phyloP scores from a whole-genome alignment of 768 basidiomycete genomes.

The Lactifluus piperatus region DNA sequence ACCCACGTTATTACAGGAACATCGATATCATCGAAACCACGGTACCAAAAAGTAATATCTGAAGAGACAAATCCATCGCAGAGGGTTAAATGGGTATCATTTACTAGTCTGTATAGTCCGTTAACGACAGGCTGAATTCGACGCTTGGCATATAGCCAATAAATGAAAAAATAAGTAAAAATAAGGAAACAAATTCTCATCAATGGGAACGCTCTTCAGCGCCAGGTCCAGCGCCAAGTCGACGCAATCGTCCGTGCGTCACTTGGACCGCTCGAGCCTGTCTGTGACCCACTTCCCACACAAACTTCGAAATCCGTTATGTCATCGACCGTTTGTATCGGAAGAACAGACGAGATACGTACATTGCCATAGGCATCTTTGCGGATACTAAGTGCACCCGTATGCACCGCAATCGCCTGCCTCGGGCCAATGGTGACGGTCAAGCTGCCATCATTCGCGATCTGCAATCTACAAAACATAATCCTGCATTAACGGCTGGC shows the following conservation, averaged over 20 bases:
- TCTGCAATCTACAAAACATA: conserved; percentile 17
- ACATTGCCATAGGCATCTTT: conserved; percentile 45
- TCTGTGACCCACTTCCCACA: conserved; percentile 56
- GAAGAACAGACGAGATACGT: conserved; percentile 18
- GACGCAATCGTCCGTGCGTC: conserved; percentile 31
- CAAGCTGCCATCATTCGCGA: conserved; percentile 18
- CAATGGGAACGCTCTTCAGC: conserved; percentile 24
- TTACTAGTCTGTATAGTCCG: too few relatives aligned
- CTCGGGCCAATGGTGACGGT: conserved; percentile 22
- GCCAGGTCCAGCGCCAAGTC: conserved; percentile 43
- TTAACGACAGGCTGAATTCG: neutral
- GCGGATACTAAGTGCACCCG: conserved; percentile 30
- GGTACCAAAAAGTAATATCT: neutral
- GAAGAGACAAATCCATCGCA: neutral
- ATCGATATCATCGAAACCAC: neutral
- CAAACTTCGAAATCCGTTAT: conserved; percentile 23
- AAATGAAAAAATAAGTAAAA: neutral
- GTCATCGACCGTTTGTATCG: conserved; percentile 23
- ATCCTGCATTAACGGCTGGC: neutral
- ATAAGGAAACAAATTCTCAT: neutral
- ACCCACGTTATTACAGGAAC: neutral
- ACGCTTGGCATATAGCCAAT: neutral
- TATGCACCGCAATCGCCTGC: conserved; percentile 24
- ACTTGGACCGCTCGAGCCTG: conserved; percentile 31
- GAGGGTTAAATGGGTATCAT: too few relatives aligned